Evolutionary conservation across 2,329 filamentous ascomycete species (phyloP), one percentile per base, ranked within the genome.

Genomic region (Claviceps purpurea): DNA sequence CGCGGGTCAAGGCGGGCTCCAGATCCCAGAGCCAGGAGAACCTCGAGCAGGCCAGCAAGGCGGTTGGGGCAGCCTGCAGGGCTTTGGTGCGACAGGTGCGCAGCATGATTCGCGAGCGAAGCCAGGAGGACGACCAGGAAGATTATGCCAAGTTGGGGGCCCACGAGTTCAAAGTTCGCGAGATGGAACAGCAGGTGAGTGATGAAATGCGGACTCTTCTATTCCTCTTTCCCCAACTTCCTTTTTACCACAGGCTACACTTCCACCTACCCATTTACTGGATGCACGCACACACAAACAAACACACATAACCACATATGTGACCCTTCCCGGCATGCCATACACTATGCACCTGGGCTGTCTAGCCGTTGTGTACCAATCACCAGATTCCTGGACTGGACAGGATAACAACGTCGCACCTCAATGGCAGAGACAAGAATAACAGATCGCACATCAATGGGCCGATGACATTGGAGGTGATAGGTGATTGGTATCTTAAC

Each of bases 181-280:
- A 98, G 73, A 98, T 98, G 93, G 93, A 98, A 73, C 93, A 98
- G 66, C 93, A 98, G 87, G 90, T 95, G 76, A 64, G 68, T 63
- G 10, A 18, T 38, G 40, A 55, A 1, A 24, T 47, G 18, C 20
- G 1, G 20, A 20, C n/a, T 14, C 42, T 24, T 26, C 20, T 16
- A 20, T 44, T 20, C 6, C 41, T 14, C 4, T 22, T 24, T 22
- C 8, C 18, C 18, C 11, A 2, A 11, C 3, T 11, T 22, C 2
- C 6, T 11, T 10, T 22, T 43, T 22, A 34, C 30, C 30, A 34
- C 30, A 34, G 30, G 30, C 30, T 34, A 34, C 30, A 34, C 3
- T 34, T 34, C 30, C 30, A 11, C 10, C 30, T 34, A 34, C 30
- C 30, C 30, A 34, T 34, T 34, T 34, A 11, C 30, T 34, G 30